Conservation (phyloP, 257 asterid species). For the Nicotiana paniculata region DNA sequence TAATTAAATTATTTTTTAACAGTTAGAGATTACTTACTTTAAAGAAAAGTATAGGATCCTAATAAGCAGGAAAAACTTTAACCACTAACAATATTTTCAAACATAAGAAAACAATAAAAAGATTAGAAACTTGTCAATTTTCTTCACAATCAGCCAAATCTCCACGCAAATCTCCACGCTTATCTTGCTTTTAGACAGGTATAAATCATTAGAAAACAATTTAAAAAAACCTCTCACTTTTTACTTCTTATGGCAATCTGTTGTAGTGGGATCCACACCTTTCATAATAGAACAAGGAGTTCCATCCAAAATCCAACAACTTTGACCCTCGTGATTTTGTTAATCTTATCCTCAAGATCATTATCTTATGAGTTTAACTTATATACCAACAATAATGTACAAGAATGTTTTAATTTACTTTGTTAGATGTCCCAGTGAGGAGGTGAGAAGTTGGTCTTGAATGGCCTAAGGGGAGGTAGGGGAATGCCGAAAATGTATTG, state of each 20-base stretch:
- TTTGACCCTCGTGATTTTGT: slow-evolving; percentile 4
- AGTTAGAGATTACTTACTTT: neutral
- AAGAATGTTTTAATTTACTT: neutral
- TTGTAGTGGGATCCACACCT: slow-evolving; percentile 11
- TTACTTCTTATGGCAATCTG: slow-evolving; percentile 4
- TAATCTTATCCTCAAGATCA: neutral
- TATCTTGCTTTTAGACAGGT: slow-evolving; percentile 10
- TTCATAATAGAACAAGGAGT: neutral
- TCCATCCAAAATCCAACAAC: neutral
- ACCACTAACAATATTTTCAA: neutral
- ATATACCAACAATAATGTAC: neutral
- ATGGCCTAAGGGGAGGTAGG: too few relatives aligned
- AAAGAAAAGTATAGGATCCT: neutral
- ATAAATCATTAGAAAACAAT: neutral
- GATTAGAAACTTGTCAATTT: slow-evolving; percentile 1
- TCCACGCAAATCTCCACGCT: slow-evolving; percentile 1
- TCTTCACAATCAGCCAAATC: neutral
- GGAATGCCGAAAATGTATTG: too few relatives aligned
- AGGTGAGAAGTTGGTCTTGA: too few relatives aligned
- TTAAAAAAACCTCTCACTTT: neutral
- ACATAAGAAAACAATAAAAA: too few relatives aligned
- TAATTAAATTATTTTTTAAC: neutral
- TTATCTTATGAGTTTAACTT: neutral
- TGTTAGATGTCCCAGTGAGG: too few relatives aligned
- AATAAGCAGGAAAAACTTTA: neutral